Percentiles rank a stretch among this genome's conserved stretches.
Evolutionary conservation across 345 rosid species (phyloP).

Genomic region (Gossypium sturtianum): DNA sequence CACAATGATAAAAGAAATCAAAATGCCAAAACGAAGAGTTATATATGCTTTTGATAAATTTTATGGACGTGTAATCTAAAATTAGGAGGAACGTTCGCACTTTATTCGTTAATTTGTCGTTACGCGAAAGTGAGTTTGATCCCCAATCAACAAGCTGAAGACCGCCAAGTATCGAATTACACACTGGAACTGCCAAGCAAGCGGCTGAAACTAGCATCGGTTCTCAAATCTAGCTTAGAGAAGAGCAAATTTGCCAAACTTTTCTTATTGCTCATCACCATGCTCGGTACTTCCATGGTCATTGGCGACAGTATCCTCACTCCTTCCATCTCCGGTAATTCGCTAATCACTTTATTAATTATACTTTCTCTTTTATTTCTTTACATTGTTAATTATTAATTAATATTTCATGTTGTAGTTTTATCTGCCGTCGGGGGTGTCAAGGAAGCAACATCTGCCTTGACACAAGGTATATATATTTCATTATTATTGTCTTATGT

Average conservation of each 20-base stretch:
- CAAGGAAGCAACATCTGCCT: conserved; percentile 23
- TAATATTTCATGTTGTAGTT: conserved; percentile 25
- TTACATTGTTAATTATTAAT: neutral
- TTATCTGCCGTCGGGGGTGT: conserved; percentile 50
- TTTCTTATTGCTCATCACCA: conserved; percentile 33
- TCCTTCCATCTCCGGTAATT: conserved; percentile 48
- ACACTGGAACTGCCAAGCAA: conserved; percentile 26
- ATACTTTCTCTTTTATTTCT: neutral
- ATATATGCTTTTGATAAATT: neutral
- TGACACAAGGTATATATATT: conserved; percentile 23
- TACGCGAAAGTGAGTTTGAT: conserved; percentile 42
- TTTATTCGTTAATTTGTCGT: conserved; percentile 48
- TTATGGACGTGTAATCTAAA: neutral
- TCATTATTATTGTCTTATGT: neutral
- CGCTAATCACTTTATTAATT: neutral
- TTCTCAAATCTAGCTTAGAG: conserved; percentile 28
- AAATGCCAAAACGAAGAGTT: too few species aligned
- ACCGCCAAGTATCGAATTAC: conserved; percentile 29
- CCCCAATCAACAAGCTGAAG: conserved; percentile 45
- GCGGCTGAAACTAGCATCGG: conserved; percentile 26
- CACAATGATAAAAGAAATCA: too few species aligned
- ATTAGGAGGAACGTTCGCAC: conserved; percentile 48
- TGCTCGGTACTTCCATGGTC: conserved; percentile 59
- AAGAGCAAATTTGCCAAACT: conserved; percentile 30
- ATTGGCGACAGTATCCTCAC: conserved; percentile 59